Percentiles rank a stretch among this genome's conserved stretches.
These are phyloP conservation scores for Boletus rubropictus DNA, from an alignment of 768 basidiomycete species.

Conservation along the genomic window DNA sequence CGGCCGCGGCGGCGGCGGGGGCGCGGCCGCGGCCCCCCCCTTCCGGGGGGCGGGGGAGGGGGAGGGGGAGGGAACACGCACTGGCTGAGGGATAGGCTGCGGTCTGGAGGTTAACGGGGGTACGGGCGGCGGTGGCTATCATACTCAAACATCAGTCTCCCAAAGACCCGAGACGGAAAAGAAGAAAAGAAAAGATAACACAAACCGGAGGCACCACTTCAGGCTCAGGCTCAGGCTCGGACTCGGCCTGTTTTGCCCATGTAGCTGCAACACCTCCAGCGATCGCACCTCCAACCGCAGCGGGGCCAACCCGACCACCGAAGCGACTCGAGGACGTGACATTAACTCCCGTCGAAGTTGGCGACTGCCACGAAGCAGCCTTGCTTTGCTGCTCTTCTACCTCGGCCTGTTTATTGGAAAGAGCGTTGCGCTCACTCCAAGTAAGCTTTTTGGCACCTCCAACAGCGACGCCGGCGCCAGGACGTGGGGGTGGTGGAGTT, in stretches of 20 bases:
- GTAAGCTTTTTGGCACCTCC: conserved; percentile 72
- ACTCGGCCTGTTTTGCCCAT: conserved; percentile 18
- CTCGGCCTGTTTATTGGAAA: conserved; percentile 81
- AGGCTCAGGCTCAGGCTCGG: conserved; percentile 27
- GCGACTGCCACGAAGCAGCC: conserved; percentile 43
- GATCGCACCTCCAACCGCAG: conserved; percentile 28
- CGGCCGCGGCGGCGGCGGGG: too few relatives aligned
- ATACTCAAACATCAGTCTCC: conserved; percentile 1
- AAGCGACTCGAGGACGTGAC: conserved; percentile 38
- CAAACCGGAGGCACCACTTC: conserved; percentile 30
- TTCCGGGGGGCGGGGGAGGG: too few relatives aligned
- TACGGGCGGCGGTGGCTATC: conserved; percentile 25
- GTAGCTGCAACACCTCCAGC: conserved; percentile 28
- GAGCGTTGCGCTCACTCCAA: conserved; percentile 89
- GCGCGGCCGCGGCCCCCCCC: too few relatives aligned
- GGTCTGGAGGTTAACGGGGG: conserved; percentile 20
- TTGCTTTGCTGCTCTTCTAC: conserved; percentile 70
- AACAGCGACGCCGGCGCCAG: conserved; percentile 5
- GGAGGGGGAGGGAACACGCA: too few relatives aligned
- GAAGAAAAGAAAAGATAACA: conserved; percentile 1
- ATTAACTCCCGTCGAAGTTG: conserved; percentile 30
- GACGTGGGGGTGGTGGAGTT: conserved; percentile 26
- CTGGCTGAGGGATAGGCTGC: conserved; percentile 15
- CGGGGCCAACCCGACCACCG: conserved; percentile 25
- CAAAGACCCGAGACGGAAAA: not conserved